These are phyloP conservation scores for Talaromyces sp. DNA, from an alignment of 2,329 filamentous ascomycete genomes.

Conservation along the genomic window DNA sequence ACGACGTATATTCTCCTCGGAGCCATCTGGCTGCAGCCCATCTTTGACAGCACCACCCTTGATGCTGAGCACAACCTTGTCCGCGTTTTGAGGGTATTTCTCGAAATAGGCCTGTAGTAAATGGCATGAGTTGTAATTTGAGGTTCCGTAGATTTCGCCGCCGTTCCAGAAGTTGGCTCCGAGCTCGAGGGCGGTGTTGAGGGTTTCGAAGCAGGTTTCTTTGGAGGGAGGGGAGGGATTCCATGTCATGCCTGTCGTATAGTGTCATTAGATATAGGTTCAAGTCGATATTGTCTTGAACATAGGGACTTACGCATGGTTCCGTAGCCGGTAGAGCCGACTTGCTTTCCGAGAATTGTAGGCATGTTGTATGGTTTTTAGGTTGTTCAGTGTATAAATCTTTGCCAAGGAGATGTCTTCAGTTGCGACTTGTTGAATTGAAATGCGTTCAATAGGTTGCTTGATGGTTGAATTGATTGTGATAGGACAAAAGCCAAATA, in stretches of 20 bases:
- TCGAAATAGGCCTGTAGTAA: slow-evolving; percentile 63
- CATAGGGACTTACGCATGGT: slow-evolving; percentile 22
- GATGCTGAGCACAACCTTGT: slow-evolving; percentile 61
- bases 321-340: slow-evolving; percentile 25
- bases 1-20: slow-evolving; percentile 54
- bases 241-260: slow-evolving; percentile 22
- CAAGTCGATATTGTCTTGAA: not conserved
- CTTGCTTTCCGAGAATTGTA: slow-evolving; percentile 22
- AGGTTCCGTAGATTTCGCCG: slow-evolving; percentile 63
- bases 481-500: not conserved
- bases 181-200: slow-evolving; percentile 54
- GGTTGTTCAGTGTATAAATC: not conserved
- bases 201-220: slow-evolving; percentile 22
- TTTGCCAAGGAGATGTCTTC: not conserved
- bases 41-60: slow-evolving; percentile 54
- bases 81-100: slow-evolving; percentile 62
- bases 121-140: slow-evolving; percentile 58
- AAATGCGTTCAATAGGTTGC: not conserved
- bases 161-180: slow-evolving; percentile 60
- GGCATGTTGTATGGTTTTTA: slow-evolving; percentile 18
- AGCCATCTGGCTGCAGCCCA: slow-evolving; percentile 47
- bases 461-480: not conserved
- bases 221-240: slow-evolving; percentile 19
- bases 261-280: not conserved
- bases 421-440: not conserved